Evolutionary conservation across 2,329 filamentous ascomycete species (phyloP).

Genomic region (Claviceps fusiformis): DNA sequence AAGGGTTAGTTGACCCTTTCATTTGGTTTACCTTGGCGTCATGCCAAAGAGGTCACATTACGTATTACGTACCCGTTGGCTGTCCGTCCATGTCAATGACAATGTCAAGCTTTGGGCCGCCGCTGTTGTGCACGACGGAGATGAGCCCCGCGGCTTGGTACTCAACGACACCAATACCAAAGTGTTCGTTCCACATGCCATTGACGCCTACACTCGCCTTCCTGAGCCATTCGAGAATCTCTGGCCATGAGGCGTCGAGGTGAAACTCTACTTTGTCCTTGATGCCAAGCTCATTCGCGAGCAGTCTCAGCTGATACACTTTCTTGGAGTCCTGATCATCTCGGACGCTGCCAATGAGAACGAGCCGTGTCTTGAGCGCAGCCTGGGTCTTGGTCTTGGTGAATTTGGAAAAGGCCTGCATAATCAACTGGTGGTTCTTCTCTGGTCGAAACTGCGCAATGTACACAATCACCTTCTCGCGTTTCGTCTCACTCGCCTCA

Average conservation of each 20-base stretch:
- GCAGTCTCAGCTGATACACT: slow-evolving; percentile 76
- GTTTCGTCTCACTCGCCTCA: slow-evolving; percentile 49
- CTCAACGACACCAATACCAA: slow-evolving; percentile 95
- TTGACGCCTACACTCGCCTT: slow-evolving; percentile 79
- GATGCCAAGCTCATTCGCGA: slow-evolving; percentile 76
- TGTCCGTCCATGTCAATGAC: slow-evolving; percentile 67
- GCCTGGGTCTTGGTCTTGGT: slow-evolving; percentile 40
- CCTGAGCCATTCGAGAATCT: slow-evolving; percentile 68
- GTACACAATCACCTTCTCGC: slow-evolving; percentile 68
- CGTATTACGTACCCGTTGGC: slow-evolving; percentile 55
- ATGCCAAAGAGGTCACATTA: slow-evolving; percentile 1
- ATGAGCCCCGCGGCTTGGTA: slow-evolving; percentile 94
- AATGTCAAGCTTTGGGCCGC: slow-evolving; percentile 87
- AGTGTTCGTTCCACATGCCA: slow-evolving; percentile 99
- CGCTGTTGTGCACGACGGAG: slow-evolving; percentile 83
- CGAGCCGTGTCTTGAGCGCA: slow-evolving; percentile 47
- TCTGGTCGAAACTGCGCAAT: slow-evolving; percentile 96
- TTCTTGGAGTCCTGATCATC: slow-evolving; percentile 67
- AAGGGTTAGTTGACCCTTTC: not conserved
- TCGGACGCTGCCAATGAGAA: slow-evolving; percentile 86
- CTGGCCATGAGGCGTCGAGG: slow-evolving; percentile 77
- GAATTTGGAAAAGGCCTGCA: slow-evolving; percentile 73
- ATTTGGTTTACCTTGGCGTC: not conserved
- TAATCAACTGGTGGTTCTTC: slow-evolving; percentile 83
- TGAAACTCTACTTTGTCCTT: slow-evolving; percentile 78